phyloP scores from a whole-genome alignment of 2,329 filamentous ascomycete species.

The Rugonectria rugulosa region DNA sequence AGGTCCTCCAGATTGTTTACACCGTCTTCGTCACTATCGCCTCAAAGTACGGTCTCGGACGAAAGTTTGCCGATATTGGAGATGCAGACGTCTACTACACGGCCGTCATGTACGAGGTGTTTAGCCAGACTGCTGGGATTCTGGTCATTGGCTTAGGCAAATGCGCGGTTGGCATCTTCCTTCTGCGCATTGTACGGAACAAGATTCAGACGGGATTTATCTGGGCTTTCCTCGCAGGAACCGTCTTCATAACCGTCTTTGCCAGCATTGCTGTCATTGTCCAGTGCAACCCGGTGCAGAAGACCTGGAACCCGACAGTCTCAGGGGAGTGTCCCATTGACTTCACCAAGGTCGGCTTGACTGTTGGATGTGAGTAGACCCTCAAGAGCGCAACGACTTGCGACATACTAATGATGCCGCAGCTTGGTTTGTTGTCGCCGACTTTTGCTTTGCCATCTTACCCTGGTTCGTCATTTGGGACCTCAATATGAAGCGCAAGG shows the following conservation, averaged over 20 bases:
- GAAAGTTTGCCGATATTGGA: conserved; percentile 9
- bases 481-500: conserved; percentile 28
- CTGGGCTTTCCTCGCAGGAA: conserved; percentile 10
- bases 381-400: accelerated
- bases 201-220: conserved; percentile 19
- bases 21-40: conserved; percentile 19
- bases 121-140: conserved; percentile 9
- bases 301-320: conserved; percentile 21
- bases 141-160: conserved; percentile 21
- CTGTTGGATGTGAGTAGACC: conserved; percentile 24
- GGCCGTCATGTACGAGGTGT: conserved; percentile 15
- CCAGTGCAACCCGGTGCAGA: conserved; percentile 20
- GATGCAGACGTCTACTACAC: conserved; percentile 15
- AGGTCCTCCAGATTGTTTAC: conserved; percentile 24
- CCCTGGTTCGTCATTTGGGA: conserved; percentile 29
- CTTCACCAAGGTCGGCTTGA: conserved; percentile 27
- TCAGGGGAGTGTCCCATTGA: conserved; percentile 22
- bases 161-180: conserved; percentile 20
- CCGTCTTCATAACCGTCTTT: conserved; percentile 11
- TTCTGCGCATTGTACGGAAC: conserved; percentile 16
- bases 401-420: accelerated
- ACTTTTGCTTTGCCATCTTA: conserved; percentile 25
- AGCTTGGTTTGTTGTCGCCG: conserved; percentile 26
- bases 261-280: conserved; percentile 10
- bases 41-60: conserved; percentile 16